Conservation (phyloP, 768 basidiomycete species). For the Pisolithus marmoratus region DNA sequence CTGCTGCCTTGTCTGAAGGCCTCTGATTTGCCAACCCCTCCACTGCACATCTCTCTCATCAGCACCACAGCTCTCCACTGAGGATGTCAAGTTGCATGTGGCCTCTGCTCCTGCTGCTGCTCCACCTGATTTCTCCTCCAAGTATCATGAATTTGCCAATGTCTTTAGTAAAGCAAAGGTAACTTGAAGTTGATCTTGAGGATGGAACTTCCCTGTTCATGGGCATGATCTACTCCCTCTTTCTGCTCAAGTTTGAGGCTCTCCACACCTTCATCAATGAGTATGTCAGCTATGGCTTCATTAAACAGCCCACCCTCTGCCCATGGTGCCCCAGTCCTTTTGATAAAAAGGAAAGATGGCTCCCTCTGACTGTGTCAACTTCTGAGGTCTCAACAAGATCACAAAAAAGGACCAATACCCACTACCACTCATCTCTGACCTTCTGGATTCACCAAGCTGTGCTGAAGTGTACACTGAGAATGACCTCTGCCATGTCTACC, state of each 20-base stretch:
- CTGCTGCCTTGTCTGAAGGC: too few species aligned
- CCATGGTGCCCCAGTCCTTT: constrained; percentile 1
- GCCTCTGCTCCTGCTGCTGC: neutral
- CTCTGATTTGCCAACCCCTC: too few species aligned
- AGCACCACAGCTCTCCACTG: neutral
- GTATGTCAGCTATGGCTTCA: constrained; percentile 17
- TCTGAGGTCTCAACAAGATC: constrained; percentile 25
- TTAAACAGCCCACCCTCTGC: too few species aligned
- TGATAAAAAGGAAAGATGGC: constrained; percentile 19
- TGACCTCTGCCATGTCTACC: constrained; percentile 2
- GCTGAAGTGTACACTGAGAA: constrained; percentile 27
- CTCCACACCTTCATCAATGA: constrained; percentile 32
- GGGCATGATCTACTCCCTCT: neutral
- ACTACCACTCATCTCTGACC: constrained; percentile 16
- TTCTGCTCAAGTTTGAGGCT: constrained; percentile 23
- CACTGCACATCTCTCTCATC: too few species aligned
- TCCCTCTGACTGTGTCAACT: constrained; percentile 26
- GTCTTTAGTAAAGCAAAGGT: constrained; percentile 12
- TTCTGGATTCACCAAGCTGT: neutral
- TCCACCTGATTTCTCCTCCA: neutral
- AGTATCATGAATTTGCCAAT: constrained; percentile 13
- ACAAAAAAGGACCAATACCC: constrained; percentile 24
- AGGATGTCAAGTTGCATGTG: too few species aligned
- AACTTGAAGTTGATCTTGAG: neutral
- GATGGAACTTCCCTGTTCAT: neutral